phyloP scores from a whole-genome alignment of 2,329 filamentous ascomycete genomes.

The Cryoendolithus antarcticus region DNA sequence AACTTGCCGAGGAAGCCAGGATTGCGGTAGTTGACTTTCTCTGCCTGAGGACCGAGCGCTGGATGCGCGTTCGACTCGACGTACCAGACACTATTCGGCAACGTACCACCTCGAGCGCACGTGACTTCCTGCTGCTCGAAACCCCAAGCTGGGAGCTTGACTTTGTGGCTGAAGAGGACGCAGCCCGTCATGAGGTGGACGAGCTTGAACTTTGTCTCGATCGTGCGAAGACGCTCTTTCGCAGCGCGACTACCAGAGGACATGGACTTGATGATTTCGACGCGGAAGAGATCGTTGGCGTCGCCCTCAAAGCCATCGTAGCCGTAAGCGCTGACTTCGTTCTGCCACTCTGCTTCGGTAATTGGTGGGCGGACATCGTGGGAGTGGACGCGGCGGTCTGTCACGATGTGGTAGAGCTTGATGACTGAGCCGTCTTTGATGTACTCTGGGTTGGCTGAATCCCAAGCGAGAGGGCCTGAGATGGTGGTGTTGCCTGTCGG shows the following conservation, averaged over 20 bases:
- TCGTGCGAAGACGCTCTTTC: slow-evolving; percentile 78
- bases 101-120: slow-evolving; percentile 77
- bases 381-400: slow-evolving; percentile 83
- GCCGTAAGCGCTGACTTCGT: slow-evolving; percentile 67
- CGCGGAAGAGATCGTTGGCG: slow-evolving; percentile 87
- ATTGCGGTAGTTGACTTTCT: slow-evolving; percentile 91
- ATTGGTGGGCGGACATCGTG: slow-evolving; percentile 85
- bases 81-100: slow-evolving; percentile 97
- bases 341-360: slow-evolving; percentile 57
- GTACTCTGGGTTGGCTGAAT: slow-evolving; percentile 55
- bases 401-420: slow-evolving; percentile 71
- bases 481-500: slow-evolving; percentile 51
- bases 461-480: slow-evolving; percentile 74
- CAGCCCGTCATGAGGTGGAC: slow-evolving; percentile 96
- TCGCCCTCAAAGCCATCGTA: slow-evolving; percentile 95
- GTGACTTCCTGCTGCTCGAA: slow-evolving; percentile 98
- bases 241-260: slow-evolving; percentile 60
- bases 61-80: slow-evolving; percentile 85
- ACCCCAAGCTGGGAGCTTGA: slow-evolving; percentile 96
- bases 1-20: slow-evolving; percentile 97
- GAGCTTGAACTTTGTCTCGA: slow-evolving; percentile 91
- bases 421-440: slow-evolving; percentile 72
- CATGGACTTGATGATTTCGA: slow-evolving; percentile 87
- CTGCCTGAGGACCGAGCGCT: slow-evolving; percentile 57
- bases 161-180: slow-evolving; percentile 93